Conservation (phyloP, 2,329 filamentous ascomycete species). For the Didymella glomerata region DNA sequence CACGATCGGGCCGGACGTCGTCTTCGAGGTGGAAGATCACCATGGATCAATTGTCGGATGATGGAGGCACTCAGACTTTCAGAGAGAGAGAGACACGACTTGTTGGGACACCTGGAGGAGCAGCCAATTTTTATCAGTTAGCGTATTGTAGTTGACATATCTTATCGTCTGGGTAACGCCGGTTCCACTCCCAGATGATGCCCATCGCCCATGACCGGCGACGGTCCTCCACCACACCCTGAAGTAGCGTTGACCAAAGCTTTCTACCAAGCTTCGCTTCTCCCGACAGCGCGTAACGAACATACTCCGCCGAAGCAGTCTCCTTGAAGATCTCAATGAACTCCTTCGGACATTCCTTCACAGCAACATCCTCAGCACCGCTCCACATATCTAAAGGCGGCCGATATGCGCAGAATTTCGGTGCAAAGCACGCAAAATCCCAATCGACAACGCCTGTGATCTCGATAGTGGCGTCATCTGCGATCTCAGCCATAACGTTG, state of each 20-base stretch:
- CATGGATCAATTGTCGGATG: no score
- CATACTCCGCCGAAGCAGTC: not conserved
- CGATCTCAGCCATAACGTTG: slow-evolving; percentile 31
- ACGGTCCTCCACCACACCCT: no score
- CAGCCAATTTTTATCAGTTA: no score
- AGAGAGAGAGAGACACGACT: no score
- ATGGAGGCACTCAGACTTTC: no score
- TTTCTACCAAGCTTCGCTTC: no score
- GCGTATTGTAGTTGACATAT: not conserved
- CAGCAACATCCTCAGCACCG: slow-evolving; percentile 5
- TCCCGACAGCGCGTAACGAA: not conserved
- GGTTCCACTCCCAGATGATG: not conserved
- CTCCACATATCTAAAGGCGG: slow-evolving; percentile 33
- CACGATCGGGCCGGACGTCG: no score
- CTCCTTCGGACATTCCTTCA: not conserved
- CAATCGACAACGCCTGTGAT: slow-evolving; percentile 38
- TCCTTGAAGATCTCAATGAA: not conserved
- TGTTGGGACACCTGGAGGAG: no score
- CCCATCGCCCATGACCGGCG: not conserved
- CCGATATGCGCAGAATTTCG: slow-evolving; percentile 25
- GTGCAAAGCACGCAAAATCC: slow-evolving; percentile 32
- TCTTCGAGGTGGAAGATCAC: no score
- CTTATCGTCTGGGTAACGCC: not conserved
- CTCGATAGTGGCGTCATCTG: slow-evolving; percentile 10
- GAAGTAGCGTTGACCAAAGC: no score